These are phyloP conservation scores for Cajanus cajan DNA, from an alignment of 306 rosid species.

Conservation along the genomic window DNA sequence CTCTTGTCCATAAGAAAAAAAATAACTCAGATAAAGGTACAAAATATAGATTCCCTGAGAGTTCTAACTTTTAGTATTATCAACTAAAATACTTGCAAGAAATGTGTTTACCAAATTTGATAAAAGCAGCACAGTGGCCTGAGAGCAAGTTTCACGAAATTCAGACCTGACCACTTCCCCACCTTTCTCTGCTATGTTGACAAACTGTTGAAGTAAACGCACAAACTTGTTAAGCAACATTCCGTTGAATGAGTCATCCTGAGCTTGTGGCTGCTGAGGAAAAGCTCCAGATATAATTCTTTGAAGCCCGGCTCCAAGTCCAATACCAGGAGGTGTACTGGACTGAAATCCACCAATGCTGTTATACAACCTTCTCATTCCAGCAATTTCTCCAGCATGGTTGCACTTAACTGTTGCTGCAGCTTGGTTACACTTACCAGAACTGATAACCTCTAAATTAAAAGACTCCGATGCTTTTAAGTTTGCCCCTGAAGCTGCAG, in stretches of 20 bases:
- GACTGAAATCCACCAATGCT: constrained; percentile 97
- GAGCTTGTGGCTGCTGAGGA: constrained; percentile 76
- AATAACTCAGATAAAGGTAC: constrained; percentile 33
- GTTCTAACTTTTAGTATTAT: constrained; percentile 7
- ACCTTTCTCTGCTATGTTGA: constrained; percentile 87
- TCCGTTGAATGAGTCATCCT: constrained; percentile 82
- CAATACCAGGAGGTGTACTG: constrained; percentile 62
- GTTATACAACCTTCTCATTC: constrained; percentile 96
- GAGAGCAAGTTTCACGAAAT: constrained; percentile 95
- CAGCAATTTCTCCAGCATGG: constrained; percentile 98
- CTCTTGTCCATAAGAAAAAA: constrained; percentile 60
- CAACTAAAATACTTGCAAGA: constrained; percentile 17
- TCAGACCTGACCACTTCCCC: constrained; percentile 79
- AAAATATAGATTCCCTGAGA: constrained; percentile 18
- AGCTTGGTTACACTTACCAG: constrained; percentile 90
- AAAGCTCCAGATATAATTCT: constrained; percentile 92
- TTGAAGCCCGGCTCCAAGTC: constrained; percentile 84
- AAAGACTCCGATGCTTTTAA: constrained; percentile 85
- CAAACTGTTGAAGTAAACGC: constrained; percentile 88
- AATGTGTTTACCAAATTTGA: constrained; percentile 76
- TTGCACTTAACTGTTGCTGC: constrained; percentile 95
- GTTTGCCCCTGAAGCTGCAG: constrained; percentile 94
- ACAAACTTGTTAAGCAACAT: constrained; percentile 88
- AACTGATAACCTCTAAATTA: constrained; percentile 92
- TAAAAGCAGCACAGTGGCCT: constrained; percentile 91